Evolutionary conservation across 78 protist genomes (phyloP).

Genomic region (Dictyostelium firmibasis): DNA sequence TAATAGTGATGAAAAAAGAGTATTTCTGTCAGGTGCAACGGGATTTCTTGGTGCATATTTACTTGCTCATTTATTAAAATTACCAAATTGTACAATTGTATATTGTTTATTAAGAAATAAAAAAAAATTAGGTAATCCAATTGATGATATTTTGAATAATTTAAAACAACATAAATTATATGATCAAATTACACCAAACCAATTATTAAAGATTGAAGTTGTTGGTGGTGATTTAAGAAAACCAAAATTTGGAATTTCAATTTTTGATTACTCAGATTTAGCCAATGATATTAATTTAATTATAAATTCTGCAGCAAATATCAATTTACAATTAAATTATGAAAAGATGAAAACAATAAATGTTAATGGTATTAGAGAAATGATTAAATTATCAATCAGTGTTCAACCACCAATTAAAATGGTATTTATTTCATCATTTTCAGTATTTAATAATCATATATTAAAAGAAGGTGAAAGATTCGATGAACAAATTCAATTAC

Average conservation of each 20-base stretch:
- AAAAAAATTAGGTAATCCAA: background rate
- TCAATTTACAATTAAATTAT: slow-evolving; percentile 12
- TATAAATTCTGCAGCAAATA: slow-evolving; percentile 22
- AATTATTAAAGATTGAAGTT: background rate
- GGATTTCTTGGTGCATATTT: slow-evolving; percentile 18
- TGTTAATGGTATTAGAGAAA: slow-evolving; percentile 19
- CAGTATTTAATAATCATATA: slow-evolving; percentile 16
- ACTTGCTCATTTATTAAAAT: background rate
- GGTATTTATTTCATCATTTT: slow-evolving; percentile 35
- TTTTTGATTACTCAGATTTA: background rate
- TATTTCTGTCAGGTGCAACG: background rate
- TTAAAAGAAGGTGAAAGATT: background rate
- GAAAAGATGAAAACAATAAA: background rate
- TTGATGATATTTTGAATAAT: background rate
- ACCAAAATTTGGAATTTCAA: background rate
- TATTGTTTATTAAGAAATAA: slow-evolving; percentile 49
- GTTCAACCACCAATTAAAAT: background rate
- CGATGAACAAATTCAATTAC: background rate
- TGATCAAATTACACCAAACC: background rate
- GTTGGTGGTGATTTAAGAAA: slow-evolving; percentile 7
- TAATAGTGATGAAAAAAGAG: background rate
- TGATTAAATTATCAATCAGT: slow-evolving; percentile 15
- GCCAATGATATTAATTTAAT: slow-evolving; percentile 28
- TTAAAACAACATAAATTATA: background rate
- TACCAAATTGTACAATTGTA: background rate